Evolutionary conservation across 108 stramenopile genomes (phyloP).

Genomic region (Skeletonema menzelii): DNA sequence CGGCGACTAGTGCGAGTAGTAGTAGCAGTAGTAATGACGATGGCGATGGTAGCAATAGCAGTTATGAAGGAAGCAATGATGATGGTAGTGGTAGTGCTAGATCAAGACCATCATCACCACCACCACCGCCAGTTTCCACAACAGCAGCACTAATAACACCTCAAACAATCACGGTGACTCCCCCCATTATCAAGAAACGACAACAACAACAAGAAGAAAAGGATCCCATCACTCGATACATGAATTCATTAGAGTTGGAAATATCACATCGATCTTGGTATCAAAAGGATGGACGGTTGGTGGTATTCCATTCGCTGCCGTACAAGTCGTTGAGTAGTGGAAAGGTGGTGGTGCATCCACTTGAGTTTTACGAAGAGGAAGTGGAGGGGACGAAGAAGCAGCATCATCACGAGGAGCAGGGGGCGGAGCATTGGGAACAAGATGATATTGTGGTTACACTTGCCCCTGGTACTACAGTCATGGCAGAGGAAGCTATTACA

Average conservation of each 20-base stretch:
- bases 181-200: background rate
- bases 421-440: background rate
- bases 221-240: background rate
- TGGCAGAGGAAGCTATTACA: conserved; percentile 41
- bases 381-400: background rate
- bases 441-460: conserved; percentile 29
- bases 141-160: too few species aligned
- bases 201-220: background rate
- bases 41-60: background rate
- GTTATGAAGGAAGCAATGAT: background rate
- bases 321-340: conserved; percentile 10
- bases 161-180: background rate
- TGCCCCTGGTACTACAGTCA: conserved; percentile 58
- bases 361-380: background rate
- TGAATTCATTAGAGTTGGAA: conserved; percentile 1
- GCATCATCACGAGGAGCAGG: too few species aligned
- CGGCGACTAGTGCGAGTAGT: background rate
- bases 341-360: conserved; percentile 7
- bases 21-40: too few species aligned
- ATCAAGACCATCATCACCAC: background rate
- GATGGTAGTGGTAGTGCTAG: background rate
- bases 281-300: conserved; percentile 40
- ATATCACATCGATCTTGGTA: conserved; percentile 41
- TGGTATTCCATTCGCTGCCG: conserved; percentile 45
- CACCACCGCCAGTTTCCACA: conserved; percentile 1